Conservation (phyloP, 441 rosid genomes). For the Bruguiera hainesii region DNA sequence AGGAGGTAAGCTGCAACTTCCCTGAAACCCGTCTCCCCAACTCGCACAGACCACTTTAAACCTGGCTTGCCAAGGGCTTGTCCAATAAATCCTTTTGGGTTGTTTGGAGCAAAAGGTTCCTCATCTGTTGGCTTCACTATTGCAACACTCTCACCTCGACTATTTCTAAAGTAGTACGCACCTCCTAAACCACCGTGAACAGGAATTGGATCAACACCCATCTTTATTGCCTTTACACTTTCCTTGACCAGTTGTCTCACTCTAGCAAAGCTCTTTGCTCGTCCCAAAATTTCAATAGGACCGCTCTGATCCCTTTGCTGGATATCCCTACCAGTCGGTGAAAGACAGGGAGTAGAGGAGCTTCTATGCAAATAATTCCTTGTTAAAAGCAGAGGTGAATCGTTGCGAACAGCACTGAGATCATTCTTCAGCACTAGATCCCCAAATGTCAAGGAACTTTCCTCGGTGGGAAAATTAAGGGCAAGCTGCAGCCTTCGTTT, state of each 20-base stretch:
- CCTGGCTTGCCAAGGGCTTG: constrained; percentile 53
- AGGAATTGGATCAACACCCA: constrained; percentile 44
- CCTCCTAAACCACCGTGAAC: constrained; percentile 53
- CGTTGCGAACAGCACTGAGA: constrained; percentile 48
- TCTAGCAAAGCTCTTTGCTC: constrained; percentile 28
- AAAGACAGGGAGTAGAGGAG: constrained; percentile 52
- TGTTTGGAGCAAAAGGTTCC: constrained; percentile 57
- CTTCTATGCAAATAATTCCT: constrained; percentile 44
- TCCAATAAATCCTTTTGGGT: constrained; percentile 55
- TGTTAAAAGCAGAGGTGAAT: constrained; percentile 47
- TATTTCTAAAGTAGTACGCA: constrained; percentile 45
- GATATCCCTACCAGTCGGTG: constrained; percentile 41
- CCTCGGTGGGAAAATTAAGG: constrained; percentile 39
- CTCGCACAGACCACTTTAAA: constrained; percentile 48
- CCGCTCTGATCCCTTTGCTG: constrained; percentile 44
- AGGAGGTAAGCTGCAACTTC: constrained; percentile 57
- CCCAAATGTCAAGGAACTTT: constrained; percentile 51
- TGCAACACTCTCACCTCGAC: constrained; percentile 40
- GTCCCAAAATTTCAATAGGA: constrained; percentile 44
- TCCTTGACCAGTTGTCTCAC: constrained; percentile 36
- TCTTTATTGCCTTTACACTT: constrained; percentile 38
- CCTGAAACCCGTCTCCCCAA: constrained; percentile 52
- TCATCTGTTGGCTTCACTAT: constrained; percentile 58
- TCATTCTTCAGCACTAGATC: constrained; percentile 48
- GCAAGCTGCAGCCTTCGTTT: constrained; percentile 52